Base-by-base conservation (phyloP, 371 early-diverging fungal genomes). In the Parasitella parasitica region DNA sequence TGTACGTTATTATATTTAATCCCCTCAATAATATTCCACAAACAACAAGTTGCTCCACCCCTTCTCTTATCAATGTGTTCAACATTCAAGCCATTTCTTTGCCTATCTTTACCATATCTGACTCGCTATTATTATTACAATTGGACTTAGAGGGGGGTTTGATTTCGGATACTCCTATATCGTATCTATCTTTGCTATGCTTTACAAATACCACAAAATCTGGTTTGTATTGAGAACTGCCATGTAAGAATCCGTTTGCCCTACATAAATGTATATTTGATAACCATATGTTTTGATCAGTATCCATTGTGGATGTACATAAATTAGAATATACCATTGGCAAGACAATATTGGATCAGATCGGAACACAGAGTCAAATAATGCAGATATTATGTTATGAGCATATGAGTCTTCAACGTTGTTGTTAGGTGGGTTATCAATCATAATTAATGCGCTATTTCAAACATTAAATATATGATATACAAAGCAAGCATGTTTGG, bases 31-130 rank as follows among this genome's bases (percentile, higher is more conserved):
- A 30, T 20, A 53, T n/a, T 28, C 43, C 54, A 32, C 61, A 39
- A 52, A 61, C 39, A 28, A 61, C 61, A 52, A 54, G 46, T 15
- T 61, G 32, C 12, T 41, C 20, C 15, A 61, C 61, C 13, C 54
- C 54, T 30, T 34, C 18, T 39, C 54, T 41, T 22, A 41, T 43
- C 54, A 61, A 35, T 24, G 24, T 15, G 43, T 61, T 61, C 30
- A 37, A 27, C 54, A 61, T 61, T 43, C 54, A 54, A 37, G 37
- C 16, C 61, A 61, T 61, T 53, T 61, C 38, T 51, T 61, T 61
- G 13, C 54, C 54, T 18, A 35, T 53, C 28, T 53, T 61, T 18
- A 54, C 54, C 26, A 41, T 41, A 53, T 61, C 54, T 6, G 53
- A 61, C 34, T 61, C 52, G 24, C 54, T 18, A 34, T 18, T 4